Evolutionary conservation across 2,329 filamentous ascomycete genomes (phyloP).

Genomic region (Trematosphaeria pertusa): DNA sequence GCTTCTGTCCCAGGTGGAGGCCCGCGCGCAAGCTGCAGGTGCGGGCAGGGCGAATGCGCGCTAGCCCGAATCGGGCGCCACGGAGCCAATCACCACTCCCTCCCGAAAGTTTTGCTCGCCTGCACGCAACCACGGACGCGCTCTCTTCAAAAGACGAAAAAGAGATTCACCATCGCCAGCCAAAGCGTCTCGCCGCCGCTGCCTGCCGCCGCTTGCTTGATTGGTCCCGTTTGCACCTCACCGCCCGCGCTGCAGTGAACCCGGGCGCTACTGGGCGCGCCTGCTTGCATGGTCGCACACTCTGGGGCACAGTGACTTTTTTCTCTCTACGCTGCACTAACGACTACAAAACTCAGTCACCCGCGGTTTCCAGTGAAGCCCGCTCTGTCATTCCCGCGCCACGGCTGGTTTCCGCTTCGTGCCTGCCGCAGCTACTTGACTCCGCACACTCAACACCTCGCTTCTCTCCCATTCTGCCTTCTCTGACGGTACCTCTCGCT

Average conservation of each 20-base stretch:
- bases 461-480: too few species aligned
- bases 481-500: too few species aligned
- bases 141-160: background rate
- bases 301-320: constrained; percentile 14
- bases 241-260: too few species aligned
- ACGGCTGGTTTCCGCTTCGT: too few species aligned
- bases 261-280: too few species aligned
- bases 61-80: background rate
- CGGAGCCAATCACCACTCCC: background rate
- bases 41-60: constrained; percentile 6
- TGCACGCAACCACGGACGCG: too few species aligned
- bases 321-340: constrained; percentile 14
- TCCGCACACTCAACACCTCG: too few species aligned
- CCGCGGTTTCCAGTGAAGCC: too few species aligned
- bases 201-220: background rate
- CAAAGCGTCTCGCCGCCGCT: background rate
- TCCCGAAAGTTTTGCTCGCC: too few species aligned
- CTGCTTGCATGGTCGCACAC: constrained; percentile 21
- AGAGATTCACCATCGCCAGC: background rate
- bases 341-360: constrained; percentile 13
- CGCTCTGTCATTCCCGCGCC: too few species aligned
- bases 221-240: too few species aligned
- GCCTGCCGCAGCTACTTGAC: too few species aligned
- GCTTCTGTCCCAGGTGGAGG: constrained; percentile 28
- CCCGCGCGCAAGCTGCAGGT: constrained; percentile 13